Evolutionary conservation across 345 rosid genomes (phyloP), one percentile per base, ranked within the genome.

Genomic region (Camelina neglecta): DNA sequence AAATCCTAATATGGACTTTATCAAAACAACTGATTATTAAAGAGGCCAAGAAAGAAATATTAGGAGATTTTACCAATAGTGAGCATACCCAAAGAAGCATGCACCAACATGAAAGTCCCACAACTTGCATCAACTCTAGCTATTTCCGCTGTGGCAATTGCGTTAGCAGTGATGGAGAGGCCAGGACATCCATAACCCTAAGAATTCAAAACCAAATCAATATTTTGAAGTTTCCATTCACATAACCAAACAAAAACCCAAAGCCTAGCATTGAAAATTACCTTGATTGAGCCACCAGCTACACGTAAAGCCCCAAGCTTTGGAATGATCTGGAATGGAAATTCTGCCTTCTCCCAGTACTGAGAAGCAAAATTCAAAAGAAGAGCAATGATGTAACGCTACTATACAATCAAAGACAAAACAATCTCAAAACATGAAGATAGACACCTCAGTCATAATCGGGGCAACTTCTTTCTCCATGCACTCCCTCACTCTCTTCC

Each of bases 341-440:
- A 95, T 71, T 88, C 93, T 16, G 98, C 99, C 81, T 89, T 95
- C 93, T 95, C 98, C 98, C 99, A 92, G 26, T 90, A 92, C 99
- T 95, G 81, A 38, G 8, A 54, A 71, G 42, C 4, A 60, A 51
- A 75, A 39, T 8, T 9, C 67, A 66, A 60, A 72, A 4, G 7
- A 65, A 49, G 55, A 42, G 53, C 24, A 16, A 24, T 20, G 65
- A 54, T 1, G 26, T 54, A 16, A 66, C 11, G 31, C 56, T 68
- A 16, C 31, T 33, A 35, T 16, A 48, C 33, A 0, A 60, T 33
- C 48, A 78, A 51, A 31, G 33, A 62, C 31, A 31, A 68, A n/a
- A 7, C 8, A 7, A 20, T 51, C 11, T 61, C 6, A 5, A 36
- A 4, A 66, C 50, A 72, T 15, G 12, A 84, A 48, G 72, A 74